phyloP scores from a whole-genome alignment of 345 rosid species.

The Reutealis trisperma region DNA sequence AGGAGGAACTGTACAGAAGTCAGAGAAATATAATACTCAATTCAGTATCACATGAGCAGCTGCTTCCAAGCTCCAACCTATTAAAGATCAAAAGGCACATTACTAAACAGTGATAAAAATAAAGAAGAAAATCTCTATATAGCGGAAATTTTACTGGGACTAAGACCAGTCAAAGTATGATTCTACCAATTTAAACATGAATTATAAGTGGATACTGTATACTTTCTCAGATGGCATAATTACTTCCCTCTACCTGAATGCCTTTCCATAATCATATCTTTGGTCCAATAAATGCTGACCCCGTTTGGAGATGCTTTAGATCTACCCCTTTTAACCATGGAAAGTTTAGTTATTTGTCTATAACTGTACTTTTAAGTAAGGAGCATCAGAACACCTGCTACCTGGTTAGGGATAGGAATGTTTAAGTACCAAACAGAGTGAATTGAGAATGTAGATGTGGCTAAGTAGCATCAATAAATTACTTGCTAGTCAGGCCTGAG shows the following conservation, averaged over 20 bases:
- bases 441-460: neutral
- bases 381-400: neutral
- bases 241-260: constrained; percentile 6
- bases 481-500: constrained; percentile 2
- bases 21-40: constrained; percentile 31
- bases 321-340: constrained; percentile 17
- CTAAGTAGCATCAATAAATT: constrained; percentile 22
- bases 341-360: constrained; percentile 1
- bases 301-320: constrained; percentile 9
- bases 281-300: constrained; percentile 6
- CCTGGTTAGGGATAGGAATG: constrained; percentile 3
- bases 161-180: constrained; percentile 15
- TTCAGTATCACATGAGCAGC: constrained; percentile 44
- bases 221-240: constrained; percentile 1
- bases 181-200: constrained; percentile 9
- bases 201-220: constrained; percentile 18
- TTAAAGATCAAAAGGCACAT: constrained; percentile 25
- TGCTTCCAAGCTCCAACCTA: constrained; percentile 37
- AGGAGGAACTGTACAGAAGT: constrained; percentile 26
- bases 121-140: constrained; percentile 2
- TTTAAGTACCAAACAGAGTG: constrained; percentile 4
- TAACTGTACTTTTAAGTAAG: neutral
- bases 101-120: neutral
- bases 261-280: neutral
- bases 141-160: constrained; percentile 13